These are phyloP conservation scores for Hydrangea macrophylla DNA, from an alignment of 148 eudicot species.

Conservation along the genomic window DNA sequence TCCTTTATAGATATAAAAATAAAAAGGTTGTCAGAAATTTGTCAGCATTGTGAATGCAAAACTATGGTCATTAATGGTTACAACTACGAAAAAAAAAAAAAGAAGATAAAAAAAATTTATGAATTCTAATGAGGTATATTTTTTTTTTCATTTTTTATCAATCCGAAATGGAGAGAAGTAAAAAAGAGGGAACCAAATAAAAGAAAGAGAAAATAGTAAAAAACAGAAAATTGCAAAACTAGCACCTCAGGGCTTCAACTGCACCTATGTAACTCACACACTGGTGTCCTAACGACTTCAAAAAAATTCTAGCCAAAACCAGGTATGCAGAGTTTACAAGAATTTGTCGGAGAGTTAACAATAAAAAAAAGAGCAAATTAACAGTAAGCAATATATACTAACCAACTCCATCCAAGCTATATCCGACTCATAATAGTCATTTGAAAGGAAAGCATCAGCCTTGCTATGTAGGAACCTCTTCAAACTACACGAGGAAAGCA, in stretches of 20 bases:
- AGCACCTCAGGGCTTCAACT: too few species aligned
- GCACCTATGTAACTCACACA: too few species aligned
- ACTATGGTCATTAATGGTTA: neutral
- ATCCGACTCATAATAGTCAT: constrained; percentile 97
- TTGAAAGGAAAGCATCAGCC: constrained; percentile 90
- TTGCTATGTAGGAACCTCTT: constrained; percentile 78
- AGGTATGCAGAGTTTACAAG: neutral
- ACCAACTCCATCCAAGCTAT: constrained; percentile 99
- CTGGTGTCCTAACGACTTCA: too few species aligned
- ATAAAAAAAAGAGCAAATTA: neutral
- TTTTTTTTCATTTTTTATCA: too few species aligned
- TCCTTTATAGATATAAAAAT: constrained; percentile 35
- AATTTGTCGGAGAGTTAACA: neutral
- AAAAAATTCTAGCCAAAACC: too few species aligned
- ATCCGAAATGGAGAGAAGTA: too few species aligned
- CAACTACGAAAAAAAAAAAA: too few species aligned
- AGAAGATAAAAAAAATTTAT: too few species aligned
- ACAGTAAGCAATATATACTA: constrained; percentile 15
- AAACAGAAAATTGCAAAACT: too few species aligned
- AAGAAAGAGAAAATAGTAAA: too few species aligned
- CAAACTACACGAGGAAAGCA: constrained; percentile 49
- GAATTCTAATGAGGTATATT: too few species aligned
- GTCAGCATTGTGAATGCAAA: constrained; percentile 2
- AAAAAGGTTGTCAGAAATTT: neutral
- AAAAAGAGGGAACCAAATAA: too few species aligned